phyloP scores from a whole-genome alignment of 805 yeast species.

The Yarrowia sp. region DNA sequence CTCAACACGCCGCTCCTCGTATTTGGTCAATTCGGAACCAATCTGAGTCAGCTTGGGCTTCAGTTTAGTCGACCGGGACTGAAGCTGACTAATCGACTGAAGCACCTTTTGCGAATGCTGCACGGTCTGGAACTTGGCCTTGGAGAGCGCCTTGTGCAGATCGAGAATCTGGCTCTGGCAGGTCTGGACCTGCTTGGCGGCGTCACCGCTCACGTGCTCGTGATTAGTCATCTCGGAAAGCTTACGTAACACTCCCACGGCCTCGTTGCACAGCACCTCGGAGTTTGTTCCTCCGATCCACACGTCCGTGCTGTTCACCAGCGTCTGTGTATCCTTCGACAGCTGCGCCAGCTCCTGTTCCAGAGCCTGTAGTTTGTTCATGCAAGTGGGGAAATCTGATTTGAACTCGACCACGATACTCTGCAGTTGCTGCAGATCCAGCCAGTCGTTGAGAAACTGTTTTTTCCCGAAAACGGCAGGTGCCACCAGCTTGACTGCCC shows the following conservation, averaged over 20 bases:
- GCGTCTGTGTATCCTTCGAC: neutral
- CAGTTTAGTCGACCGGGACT: constrained; percentile 45
- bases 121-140: constrained; percentile 21
- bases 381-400: neutral
- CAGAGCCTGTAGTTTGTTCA: neutral
- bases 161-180: constrained; percentile 13
- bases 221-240: neutral
- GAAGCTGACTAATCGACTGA: constrained; percentile 42
- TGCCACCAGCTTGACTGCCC: neutral
- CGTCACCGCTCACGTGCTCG: neutral
- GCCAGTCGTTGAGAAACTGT: constrained; percentile 19
- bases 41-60: constrained; percentile 46
- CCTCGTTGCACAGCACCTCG: constrained; percentile 15
- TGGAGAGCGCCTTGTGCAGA: constrained; percentile 7
- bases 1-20: constrained; percentile 47
- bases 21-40: constrained; percentile 43
- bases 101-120: constrained; percentile 30
- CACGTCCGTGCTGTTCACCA: constrained; percentile 17
- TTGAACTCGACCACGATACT: constrained; percentile 5
- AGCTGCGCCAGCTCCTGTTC: constrained; percentile 6
- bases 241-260: neutral
- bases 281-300: constrained; percentile 23
- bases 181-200: neutral
- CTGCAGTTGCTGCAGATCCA: constrained; percentile 22
- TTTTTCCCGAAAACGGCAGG: constrained; percentile 16